phyloP scores from a whole-genome alignment of 257 asterid species.

The Coffea canephora region DNA sequence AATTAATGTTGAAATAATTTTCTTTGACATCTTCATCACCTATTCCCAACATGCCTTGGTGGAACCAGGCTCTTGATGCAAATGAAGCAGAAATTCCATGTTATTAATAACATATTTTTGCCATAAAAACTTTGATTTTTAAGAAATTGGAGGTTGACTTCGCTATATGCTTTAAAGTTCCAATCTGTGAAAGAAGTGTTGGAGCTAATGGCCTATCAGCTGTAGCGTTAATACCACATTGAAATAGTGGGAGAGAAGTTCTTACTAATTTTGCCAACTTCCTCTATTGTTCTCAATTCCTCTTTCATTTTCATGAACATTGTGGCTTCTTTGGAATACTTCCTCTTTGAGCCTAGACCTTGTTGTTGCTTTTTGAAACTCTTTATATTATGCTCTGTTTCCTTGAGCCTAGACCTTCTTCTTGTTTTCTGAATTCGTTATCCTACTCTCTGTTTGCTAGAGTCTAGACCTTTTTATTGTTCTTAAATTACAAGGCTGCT shows the following conservation, averaged over 20 bases:
- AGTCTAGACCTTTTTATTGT: neutral
- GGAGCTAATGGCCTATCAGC: neutral
- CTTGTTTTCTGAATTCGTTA: neutral
- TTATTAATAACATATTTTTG: neutral
- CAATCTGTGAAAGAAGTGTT: neutral
- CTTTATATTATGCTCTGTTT: no score
- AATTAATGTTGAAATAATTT: neutral
- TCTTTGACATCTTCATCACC: neutral
- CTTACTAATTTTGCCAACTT: neutral
- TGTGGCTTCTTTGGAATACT: neutral
- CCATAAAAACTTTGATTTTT: neutral
- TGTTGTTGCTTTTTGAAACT: neutral
- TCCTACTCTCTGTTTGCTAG: no score
- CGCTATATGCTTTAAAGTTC: conserved; percentile 28
- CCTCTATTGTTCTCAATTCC: neutral
- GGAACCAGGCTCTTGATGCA: neutral
- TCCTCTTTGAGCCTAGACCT: neutral
- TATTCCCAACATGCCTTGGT: neutral
- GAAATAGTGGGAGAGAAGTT: neutral
- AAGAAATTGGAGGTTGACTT: neutral
- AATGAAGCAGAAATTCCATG: neutral
- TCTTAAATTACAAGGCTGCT: neutral
- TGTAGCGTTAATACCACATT: neutral
- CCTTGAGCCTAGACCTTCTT: neutral
- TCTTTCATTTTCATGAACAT: neutral